Evolutionary conservation across 345 rosid genomes (phyloP).

Genomic region (Iberis pinnata): DNA sequence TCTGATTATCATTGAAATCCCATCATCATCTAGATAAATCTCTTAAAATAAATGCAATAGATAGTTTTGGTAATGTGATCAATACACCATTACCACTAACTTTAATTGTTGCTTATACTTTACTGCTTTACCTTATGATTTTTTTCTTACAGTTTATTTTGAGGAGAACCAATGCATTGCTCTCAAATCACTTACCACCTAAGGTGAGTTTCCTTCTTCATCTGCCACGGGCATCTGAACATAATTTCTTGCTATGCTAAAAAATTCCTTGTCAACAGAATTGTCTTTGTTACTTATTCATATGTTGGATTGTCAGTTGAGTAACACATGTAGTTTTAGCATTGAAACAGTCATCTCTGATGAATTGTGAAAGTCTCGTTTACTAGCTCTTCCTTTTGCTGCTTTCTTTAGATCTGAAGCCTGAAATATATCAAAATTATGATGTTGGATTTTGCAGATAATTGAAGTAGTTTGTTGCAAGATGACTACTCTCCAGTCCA

Average conservation of each 20-base stretch:
- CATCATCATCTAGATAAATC: conserved; percentile 1
- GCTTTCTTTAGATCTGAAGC: conserved; percentile 7
- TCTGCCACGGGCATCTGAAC: conserved; percentile 1
- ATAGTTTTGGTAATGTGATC: conserved; percentile 18
- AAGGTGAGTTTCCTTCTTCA: conserved; percentile 49
- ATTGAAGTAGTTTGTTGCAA: conserved; percentile 98
- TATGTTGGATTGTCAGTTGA: conserved; percentile 7
- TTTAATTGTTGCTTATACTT: neutral
- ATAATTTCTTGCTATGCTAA: conserved; percentile 5
- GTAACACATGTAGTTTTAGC: neutral
- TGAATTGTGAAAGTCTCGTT: conserved; percentile 5
- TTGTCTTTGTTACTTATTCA: conserved; percentile 6
- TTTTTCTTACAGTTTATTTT: conserved; percentile 71
- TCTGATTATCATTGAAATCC: neutral
- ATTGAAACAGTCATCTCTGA: conserved; percentile 1
- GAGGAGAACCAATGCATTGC: conserved; percentile 88
- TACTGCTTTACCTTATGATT: conserved; percentile 8
- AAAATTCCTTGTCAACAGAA: neutral
- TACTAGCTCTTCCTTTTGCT: conserved; percentile 11
- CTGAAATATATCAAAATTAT: conserved; percentile 18
- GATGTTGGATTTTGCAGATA: conserved; percentile 50
- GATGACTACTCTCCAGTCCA: conserved; percentile 85
- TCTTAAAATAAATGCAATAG: conserved; percentile 1
- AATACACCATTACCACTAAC: conserved; percentile 7
- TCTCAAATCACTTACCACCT: conserved; percentile 97